Conservation (phyloP, 352 stramenopile species). For the Thraustotheca clavata region DNA sequence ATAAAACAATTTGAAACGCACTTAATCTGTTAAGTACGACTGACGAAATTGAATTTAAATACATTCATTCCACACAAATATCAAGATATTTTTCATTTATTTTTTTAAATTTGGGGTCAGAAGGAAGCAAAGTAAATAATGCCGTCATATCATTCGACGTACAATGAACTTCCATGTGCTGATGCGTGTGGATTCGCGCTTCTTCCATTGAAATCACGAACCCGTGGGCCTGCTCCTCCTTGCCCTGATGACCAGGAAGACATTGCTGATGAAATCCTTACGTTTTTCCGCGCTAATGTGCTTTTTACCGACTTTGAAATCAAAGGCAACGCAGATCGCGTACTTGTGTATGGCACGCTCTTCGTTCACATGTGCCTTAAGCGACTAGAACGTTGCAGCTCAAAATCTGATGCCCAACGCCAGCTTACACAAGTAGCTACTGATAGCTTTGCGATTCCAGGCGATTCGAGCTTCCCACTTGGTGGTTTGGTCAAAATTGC, state of each 20-base stretch:
- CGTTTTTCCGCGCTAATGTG: conserved; percentile 90
- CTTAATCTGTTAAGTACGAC: background rate
- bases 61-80: background rate
- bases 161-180: conserved; percentile 60
- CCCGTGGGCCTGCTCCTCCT: conserved; percentile 76
- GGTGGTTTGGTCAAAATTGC: conserved; percentile 70
- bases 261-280: conserved; percentile 90
- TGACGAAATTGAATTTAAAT: background rate
- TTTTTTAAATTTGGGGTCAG: no score
- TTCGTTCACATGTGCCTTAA: conserved; percentile 89
- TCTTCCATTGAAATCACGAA: conserved; percentile 84
- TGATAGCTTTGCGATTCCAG: conserved; percentile 81
- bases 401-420: conserved; percentile 62
- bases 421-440: conserved; percentile 74
- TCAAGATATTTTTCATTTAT: no score
- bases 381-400: conserved; percentile 78
- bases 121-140: no score
- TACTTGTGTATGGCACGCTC: conserved; percentile 92
- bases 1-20: no score
- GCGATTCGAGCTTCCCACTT: conserved; percentile 75
- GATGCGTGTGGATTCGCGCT: conserved; percentile 83
- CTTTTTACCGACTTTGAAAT: conserved; percentile 93
- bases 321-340: conserved; percentile 84
- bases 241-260: conserved; percentile 76
- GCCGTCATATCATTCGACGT: conserved; percentile 90